Conservation (phyloP, 768 basidiomycete species). For the Suillus hirtellus region DNA sequence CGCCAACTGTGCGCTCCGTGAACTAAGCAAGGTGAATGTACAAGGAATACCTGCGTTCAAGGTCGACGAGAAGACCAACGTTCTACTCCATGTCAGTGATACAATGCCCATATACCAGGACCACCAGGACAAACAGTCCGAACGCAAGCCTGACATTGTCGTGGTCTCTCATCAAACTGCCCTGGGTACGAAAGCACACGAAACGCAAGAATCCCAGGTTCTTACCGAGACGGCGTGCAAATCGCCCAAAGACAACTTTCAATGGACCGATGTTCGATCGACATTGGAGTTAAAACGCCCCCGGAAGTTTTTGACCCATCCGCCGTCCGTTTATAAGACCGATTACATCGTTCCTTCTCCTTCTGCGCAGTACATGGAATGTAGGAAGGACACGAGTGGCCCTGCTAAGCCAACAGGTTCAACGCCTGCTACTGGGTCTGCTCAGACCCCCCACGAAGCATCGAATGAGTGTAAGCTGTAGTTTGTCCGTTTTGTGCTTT, state of each 20-base stretch:
- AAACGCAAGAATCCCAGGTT: too few species aligned
- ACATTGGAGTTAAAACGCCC: neutral
- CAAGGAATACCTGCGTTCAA: neutral
- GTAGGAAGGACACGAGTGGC: neutral
- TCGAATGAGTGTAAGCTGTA: too few species aligned
- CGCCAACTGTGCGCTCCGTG: neutral
- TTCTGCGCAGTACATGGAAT: neutral
- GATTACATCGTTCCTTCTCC: neutral
- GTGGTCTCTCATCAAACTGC: neutral
- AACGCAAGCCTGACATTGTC: conserved; percentile 1
- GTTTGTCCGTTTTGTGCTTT: too few species aligned
- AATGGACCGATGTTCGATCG: conserved; percentile 2
- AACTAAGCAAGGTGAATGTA: neutral
- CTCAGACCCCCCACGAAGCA: neutral
- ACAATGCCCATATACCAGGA: neutral
- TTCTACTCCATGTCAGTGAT: neutral
- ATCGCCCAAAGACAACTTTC: neutral
- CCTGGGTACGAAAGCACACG: too few species aligned
- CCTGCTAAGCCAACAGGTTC: neutral
- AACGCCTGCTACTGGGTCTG: neutral
- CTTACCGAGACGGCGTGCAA: too few species aligned
- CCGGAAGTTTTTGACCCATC: neutral
- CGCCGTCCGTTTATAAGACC: neutral
- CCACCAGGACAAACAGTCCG: neutral
- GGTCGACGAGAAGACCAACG: neutral